Evolutionary conservation across 306 rosid species (phyloP), one percentile per base, ranked within the genome.

Genomic region (Benincasa hispida): DNA sequence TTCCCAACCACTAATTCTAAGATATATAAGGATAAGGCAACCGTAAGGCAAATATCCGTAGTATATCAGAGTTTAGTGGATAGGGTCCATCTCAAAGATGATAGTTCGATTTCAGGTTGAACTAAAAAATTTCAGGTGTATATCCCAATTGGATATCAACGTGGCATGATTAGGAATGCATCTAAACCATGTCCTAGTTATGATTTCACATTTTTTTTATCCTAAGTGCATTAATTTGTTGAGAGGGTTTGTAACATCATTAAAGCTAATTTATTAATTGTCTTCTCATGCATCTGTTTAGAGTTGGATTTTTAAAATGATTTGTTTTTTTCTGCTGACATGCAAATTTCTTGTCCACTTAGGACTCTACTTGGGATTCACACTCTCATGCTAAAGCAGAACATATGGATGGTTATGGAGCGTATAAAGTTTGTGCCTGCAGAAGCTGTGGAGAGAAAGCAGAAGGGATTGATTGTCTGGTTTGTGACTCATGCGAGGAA

Each of bases 401-500:
- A 85, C 92, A 70, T 72, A 74, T 80, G 68, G 89, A 83, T 82
- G 89, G 82, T 51, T 80, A 82, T 55, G 53, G 78, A 79, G 30
- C 75, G 15, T 27, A 81, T 79, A 80, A 80, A 82, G 65, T 75
- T 79, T 88, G 90, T 85, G 72, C 80, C 80, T 95, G 99, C 83
- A 84, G 87, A 81, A 79, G 58, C 24, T 95, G 99, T 73, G 98
- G 96, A 80, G 78, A 81, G 54, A 82, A 78, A 79, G 90, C 92
- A 83, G 87, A 90, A 76, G 98, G 93, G 32, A 86, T 77, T 24
- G 87, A 88, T 82, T 90, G 86, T 85, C 86, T 95, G 80, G 95
- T 92, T 78, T 95, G 99, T 77, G 99, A 95, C 89, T 90, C 99
- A 74, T 95, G 99, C 75, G 99, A 92, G 86, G 89, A 89, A 82